A percentile compares a stretch with the other conserved stretches of the same genome.
phyloP scores from a whole-genome alignment of 345 rosid genomes.

The Eucalyptus pumila region DNA sequence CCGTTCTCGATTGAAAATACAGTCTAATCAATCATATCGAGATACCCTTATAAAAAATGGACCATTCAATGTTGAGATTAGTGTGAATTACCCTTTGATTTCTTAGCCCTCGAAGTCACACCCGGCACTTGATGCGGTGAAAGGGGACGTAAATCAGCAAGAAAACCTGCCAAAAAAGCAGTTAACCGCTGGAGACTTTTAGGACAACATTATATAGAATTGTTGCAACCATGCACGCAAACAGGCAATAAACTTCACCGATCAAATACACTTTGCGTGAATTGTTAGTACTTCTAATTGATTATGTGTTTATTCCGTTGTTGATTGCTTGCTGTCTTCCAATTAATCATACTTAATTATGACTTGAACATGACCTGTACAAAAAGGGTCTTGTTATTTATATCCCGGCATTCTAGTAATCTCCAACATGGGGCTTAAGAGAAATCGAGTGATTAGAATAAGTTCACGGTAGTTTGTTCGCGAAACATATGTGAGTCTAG shows the following conservation, averaged over 20 bases:
- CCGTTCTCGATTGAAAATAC: neutral
- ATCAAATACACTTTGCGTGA: neutral
- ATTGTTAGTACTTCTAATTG: neutral
- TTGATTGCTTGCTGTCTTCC: neutral
- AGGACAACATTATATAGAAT: neutral
- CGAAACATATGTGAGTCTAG: too few relatives aligned
- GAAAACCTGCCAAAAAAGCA: neutral
- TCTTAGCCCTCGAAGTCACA: neutral
- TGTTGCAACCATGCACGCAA: neutral
- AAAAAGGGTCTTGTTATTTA: neutral
- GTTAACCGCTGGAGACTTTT: neutral
- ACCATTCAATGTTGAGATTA: neutral
- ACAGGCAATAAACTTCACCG: neutral
- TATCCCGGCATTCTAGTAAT: neutral
- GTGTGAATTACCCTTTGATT: neutral
- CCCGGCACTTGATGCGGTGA: neutral
- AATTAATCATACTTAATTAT: neutral
- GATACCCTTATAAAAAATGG: neutral
- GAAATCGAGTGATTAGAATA: too few relatives aligned
- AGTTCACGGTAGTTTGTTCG: too few relatives aligned
- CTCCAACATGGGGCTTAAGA: accelerated
- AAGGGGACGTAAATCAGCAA: neutral
- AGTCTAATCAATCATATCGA: neutral
- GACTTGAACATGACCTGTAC: neutral
- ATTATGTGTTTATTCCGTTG: neutral